Evolutionary conservation across 768 basidiomycete genomes (phyloP), one percentile per base, ranked within the genome.

Genomic region (Hemileccinum impolitum): DNA sequence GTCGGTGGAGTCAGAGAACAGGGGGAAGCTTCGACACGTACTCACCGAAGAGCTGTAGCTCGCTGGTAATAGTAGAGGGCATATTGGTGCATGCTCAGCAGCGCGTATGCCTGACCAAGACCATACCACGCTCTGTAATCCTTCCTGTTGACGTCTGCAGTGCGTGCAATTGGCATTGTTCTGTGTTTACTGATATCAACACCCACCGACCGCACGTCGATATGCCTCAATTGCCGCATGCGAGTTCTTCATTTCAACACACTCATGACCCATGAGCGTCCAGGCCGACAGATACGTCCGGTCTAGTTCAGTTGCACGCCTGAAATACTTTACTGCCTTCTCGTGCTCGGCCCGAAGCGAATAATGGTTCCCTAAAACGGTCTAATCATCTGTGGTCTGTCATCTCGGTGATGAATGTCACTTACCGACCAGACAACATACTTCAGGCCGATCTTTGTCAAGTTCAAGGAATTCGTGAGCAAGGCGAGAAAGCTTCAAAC

Each of bases 51-150:
- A 17, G 94, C 89, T 23, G 94, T 94, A 4, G 96, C 94, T 60
- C 91, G 84, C 62, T 97, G 94, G 64, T 94, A 98, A 69, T 98
- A 99, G 68, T 95, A 84, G 25, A 98, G 74, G 6, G 95, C 88
- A 71, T 98, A 98, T 63, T 91, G 85, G 54, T 92, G 92, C 94
- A 98, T 98, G 62, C 88, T 94, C 45, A 98, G 72, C 19, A 99
- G 76, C 61, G 98, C 95, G 64, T 98, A 99, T 12, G 95, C 93
- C 65, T 99, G 96, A 3, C 95, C 96, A 45, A 99, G 83, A 31
- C 96, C 96, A 69, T 94, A 97, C 96, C 96, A 99, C 6, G 94
- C 95, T 50, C 95, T 73, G 62, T 96, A 97, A 70, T 99, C 96
- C 64, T 97, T 96, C 47, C 91, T 80, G 61, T 95, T 95, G 55